phyloP scores from a whole-genome alignment of 2,329 filamentous ascomycete genomes.

The Talaromyces sp. region DNA sequence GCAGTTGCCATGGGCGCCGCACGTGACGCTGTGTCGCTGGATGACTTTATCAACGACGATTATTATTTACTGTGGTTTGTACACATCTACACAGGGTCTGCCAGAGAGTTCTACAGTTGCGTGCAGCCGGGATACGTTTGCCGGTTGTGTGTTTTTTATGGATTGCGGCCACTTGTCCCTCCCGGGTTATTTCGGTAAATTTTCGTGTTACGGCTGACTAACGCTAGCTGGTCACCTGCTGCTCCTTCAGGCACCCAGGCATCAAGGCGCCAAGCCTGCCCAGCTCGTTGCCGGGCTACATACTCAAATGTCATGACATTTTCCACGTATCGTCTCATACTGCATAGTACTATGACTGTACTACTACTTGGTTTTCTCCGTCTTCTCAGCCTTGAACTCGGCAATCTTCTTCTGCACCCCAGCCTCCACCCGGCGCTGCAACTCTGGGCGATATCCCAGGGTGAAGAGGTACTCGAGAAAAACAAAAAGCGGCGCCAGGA shows the following conservation, averaged over 20 bases:
- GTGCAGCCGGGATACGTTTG: slow-evolving; percentile 1
- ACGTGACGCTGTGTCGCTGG: background rate
- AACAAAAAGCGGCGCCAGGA: slow-evolving; percentile 91
- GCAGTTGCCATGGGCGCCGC: background rate
- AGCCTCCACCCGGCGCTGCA: slow-evolving; percentile 74
- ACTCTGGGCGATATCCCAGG: slow-evolving; percentile 81
- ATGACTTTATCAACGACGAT: background rate
- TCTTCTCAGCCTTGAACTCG: slow-evolving; percentile 59
- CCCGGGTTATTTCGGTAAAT: slow-evolving; percentile 8
- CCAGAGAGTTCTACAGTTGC: background rate
- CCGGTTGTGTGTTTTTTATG: background rate
- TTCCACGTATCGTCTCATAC: too few species aligned
- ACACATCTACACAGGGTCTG: background rate
- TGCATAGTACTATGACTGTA: too few species aligned
- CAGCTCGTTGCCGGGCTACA: background rate
- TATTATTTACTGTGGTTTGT: background rate
- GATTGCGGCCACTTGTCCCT: slow-evolving; percentile 9
- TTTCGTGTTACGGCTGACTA: slow-evolving; percentile 6
- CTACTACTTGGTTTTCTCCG: slow-evolving; percentile 7
- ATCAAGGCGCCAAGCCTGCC: background rate
- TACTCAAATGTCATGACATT: background rate
- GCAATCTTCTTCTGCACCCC: slow-evolving; percentile 69
- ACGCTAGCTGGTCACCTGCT: background rate
- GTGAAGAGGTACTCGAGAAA: slow-evolving; percentile 93
- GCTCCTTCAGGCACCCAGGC: background rate